Base-by-base conservation (phyloP, 371 early-diverging fungal species). In the Syncephalastrum contaminatum region DNA sequence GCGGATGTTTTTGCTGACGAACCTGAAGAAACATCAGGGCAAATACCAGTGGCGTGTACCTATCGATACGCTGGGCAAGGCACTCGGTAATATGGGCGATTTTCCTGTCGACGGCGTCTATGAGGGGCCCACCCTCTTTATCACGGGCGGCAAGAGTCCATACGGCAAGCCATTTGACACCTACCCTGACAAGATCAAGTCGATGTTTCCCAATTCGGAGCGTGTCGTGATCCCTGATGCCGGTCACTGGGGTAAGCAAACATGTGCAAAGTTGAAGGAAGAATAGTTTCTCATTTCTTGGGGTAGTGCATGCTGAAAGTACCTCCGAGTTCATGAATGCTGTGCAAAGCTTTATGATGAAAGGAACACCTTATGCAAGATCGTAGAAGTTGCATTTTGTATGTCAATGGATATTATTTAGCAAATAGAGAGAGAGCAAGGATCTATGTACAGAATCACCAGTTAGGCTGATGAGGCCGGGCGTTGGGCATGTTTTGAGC, bases 1-100 rank as follows among this genome's bases (percentile, higher is more conserved):
- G 3, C 85, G 97, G 0, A 92, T 90, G 68, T 96, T 96, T 64
- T 62, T 96, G 56, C 72, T 96, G 51, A 96, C 97, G 12, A 96
- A 96, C 62, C 72, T 94, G 54, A 92, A 90, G 56, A 69, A 75
- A 46, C 58, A 70, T 16, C 43, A 55, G 1, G 82, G 78, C 10
- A 47, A 52, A 1, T 85, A 85, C 53, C 64, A 62, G 15, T 91
- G 87, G 61, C 80, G 94, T 22, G 75, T 94, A 21, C 94, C 94
- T 5, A 70, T 92, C 18, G 69, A 83, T 14, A 80, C 82, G 4
- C 57, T 96, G 1, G 84, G 81, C 4, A 51, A 70, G 27, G 73
- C 82, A 1, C 68, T 96, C 12, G 62, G 53, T 5, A 61, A 64
- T 1, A 63, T 94, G 39, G 83, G 86, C 42, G 73, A 61, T 1